phyloP scores from a whole-genome alignment of 441 rosid species.

The Populus hybrid region DNA sequence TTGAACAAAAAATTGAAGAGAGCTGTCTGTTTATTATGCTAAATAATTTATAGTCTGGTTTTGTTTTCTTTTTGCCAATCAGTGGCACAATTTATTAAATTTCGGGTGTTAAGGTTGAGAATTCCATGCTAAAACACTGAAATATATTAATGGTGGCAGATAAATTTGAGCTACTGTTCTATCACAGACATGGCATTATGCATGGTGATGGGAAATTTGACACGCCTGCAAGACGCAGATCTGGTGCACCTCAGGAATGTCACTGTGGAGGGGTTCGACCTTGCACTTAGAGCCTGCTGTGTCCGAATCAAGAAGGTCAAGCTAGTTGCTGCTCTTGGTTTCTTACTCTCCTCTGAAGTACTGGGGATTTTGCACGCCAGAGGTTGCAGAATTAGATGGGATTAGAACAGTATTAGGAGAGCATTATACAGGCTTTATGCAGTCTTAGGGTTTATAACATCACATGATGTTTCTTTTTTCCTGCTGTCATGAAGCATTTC shows the following conservation, averaged over 20 bases:
- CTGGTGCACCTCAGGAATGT: conserved; percentile 64
- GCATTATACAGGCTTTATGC: background rate
- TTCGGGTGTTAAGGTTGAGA: background rate
- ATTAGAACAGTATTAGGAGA: conserved; percentile 26
- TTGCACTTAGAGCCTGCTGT: conserved; percentile 64
- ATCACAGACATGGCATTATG: conserved; percentile 50
- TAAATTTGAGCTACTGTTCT: conserved; percentile 70
- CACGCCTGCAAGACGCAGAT: conserved; percentile 80
- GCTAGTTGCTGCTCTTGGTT: conserved; percentile 59
- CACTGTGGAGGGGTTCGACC: conserved; percentile 70
- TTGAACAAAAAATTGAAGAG: background rate
- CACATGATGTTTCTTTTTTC: background rate
- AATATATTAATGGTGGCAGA: conserved; percentile 45
- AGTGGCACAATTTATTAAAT: background rate
- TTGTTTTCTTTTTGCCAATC: background rate
- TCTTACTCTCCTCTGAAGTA: conserved; percentile 63
- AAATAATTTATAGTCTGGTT: background rate
- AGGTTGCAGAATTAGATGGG: conserved; percentile 87
- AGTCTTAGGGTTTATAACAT: background rate
- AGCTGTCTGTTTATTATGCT: background rate
- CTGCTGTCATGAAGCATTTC: background rate
- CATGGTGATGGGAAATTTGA: conserved; percentile 72
- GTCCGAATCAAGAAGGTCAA: conserved; percentile 76
- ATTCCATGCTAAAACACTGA: background rate
- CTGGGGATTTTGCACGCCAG: conserved; percentile 58